Base-by-base conservation (phyloP, 495 filamentous ascomycete genomes). In the Penicillium goetzii region DNA sequence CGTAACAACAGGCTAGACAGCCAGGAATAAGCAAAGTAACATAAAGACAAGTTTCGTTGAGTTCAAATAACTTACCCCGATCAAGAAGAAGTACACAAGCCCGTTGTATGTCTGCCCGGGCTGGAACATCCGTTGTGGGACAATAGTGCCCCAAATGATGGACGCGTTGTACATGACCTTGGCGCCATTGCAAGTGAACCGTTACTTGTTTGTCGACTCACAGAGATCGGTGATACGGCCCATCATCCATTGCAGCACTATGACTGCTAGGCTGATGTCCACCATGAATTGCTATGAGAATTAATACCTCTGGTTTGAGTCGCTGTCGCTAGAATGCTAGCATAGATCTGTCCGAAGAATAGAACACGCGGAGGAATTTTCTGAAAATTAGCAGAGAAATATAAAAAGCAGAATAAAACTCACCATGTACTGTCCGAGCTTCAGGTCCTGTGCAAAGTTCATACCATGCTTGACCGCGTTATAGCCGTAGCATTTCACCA, bases 161-260 rank as follows among this genome's bases (percentile, higher is more conserved):
- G 45, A 26, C 21, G 45, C 21, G 21, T 49, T 49, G 45, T 49
- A 49, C 45, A 51, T 45, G 30, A 40, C 52, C 26, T 54, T 58
- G 26, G 23, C 23, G 17, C 45, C 45, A n/a, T 49, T 49, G 45
- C 23, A 49, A 14, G 45, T 49, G 10, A 49, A 49, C 0, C 23
- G 45, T 49, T 49, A 23, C 14, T 49, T 49, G 45, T 49, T 49
- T 49, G 45, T 12, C 15, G 45, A n/a, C 45, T 15, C 8, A 26
- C 45, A 49, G 11, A 49, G 10, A 5, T 49, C 25, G 8, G 41
- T 26, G 11, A 49, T 49, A 6, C 26, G 6, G 5, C 45, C 10
- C 21, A 49, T 25, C 45, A 49, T 49, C 23, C 25, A 49, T 49
- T n/a, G 23, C 45, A 49, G 23, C 7, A 49, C 45, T 49, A 26